Evolutionary conservation across 2,329 filamentous ascomycete genomes (phyloP), one percentile per base, ranked within the genome.

Genomic region (Cordyceps militaris): DNA sequence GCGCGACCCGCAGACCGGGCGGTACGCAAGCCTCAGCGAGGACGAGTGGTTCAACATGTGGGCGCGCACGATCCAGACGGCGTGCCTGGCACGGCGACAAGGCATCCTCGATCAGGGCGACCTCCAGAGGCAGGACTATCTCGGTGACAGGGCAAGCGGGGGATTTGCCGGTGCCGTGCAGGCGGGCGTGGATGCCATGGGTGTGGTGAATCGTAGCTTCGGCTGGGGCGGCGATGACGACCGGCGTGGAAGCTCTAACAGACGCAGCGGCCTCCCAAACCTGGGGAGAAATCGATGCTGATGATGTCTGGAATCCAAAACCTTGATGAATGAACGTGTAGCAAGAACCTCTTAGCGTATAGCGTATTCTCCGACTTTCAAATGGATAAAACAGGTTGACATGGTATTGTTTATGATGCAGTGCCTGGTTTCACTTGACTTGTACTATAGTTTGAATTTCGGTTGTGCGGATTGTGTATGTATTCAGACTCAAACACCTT

Each of bases 31-130:
- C 56, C 69, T 83, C 62, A 78, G 73, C 62, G 81, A 84, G 68
- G 75, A 79, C 4, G 78, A 83, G 61, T 87, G 84, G 81, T 83
- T 84, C 62, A 78, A 81, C 58, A 70, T 81, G 57, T 89, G 87
- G 84, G 77, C 75, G 9, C 73, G 79, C 5, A 78, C 83, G 3
- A 81, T 91, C 53, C 74, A 76, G 59, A 76, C 77, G 46, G 81
- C 86, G 10, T 82, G 85, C 1, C 66, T 87, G 57, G 78, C 80
- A 54, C 77, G 82, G 59, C 77, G 78, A 38, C 77, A 84, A 64
- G 77, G 77, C 3, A 73, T 75, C 23, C 73, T 88, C 16, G 79
- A 80, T 38, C 81, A 83, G 61, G 74, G 75, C 13, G 84, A 88
- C 63, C 74, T 85, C 71, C 75, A 51, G 71, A 77, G 58, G 65